A percentile compares a stretch with the other conserved stretches of the same genome.
Evolutionary conservation across 202 grass and related monocot species (phyloP).

Genomic region (Brachypodium distachyon): DNA sequence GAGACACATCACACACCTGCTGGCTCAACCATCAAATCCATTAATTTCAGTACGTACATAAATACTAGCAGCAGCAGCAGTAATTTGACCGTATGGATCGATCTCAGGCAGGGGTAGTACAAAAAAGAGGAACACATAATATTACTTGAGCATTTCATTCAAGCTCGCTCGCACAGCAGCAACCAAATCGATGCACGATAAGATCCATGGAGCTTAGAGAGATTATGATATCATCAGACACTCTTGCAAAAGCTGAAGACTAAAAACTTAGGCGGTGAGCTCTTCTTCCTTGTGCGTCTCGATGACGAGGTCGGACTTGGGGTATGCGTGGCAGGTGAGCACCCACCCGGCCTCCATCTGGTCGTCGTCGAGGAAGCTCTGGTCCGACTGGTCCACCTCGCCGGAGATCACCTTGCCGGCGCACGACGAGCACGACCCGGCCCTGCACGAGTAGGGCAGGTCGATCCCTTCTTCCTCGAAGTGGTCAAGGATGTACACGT

Average conservation of each 20-base stretch:
- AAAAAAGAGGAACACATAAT: neutral
- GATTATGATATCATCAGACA: neutral
- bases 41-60: no score
- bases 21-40: no score
- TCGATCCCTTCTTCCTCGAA: conserved; percentile 66
- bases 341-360: conserved; percentile 50
- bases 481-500: conserved; percentile 67
- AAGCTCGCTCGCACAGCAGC: neutral
- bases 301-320: conserved; percentile 72
- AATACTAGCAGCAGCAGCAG: no score
- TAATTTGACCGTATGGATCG: no score
- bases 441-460: conserved; percentile 85
- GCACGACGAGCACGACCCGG: conserved; percentile 78
- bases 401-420: conserved; percentile 66
- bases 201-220: no score
- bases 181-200: neutral
- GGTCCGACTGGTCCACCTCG: conserved; percentile 60
- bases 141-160: neutral
- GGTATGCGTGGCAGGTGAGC: conserved; percentile 77
- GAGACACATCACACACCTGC: no score
- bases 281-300: conserved; percentile 93
- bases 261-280: conserved; percentile 14
- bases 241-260: neutral
- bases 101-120: no score
- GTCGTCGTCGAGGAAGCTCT: conserved; percentile 75